Evolutionary conservation across 2,329 filamentous ascomycete genomes (phyloP).

Genomic region (Fusarium chuoi): DNA sequence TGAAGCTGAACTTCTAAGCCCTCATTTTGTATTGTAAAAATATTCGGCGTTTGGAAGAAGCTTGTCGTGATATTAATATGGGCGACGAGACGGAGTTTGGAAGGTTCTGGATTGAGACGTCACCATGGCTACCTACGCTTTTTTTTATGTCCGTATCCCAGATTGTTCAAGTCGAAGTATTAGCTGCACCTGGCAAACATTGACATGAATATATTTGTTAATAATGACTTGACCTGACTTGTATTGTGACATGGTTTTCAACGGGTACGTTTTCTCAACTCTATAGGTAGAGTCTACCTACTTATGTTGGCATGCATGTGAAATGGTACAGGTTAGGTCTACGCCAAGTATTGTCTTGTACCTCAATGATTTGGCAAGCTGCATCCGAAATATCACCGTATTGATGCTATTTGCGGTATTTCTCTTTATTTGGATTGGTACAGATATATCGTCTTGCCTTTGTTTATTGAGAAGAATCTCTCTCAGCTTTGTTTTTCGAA

Average conservation of each 20-base stretch:
- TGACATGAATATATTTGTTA: conserved; percentile 3
- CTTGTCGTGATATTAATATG: background rate
- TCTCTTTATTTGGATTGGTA: background rate
- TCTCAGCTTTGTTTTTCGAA: background rate
- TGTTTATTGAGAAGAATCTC: background rate
- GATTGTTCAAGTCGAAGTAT: background rate
- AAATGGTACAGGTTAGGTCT: conserved; percentile 5
- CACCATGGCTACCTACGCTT: background rate
- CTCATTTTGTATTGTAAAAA: conserved; percentile 19
- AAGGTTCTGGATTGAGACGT: background rate
- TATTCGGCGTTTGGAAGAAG: conserved; percentile 31
- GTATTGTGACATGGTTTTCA: background rate
- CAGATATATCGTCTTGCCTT: background rate
- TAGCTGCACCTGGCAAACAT: background rate
- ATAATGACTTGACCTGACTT: background rate
- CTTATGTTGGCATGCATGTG: background rate
- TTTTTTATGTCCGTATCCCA: background rate
- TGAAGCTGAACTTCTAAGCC: conserved; percentile 56
- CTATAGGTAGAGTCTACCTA: too few species aligned
- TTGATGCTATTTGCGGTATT: background rate
- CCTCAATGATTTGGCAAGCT: background rate
- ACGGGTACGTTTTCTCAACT: background rate
- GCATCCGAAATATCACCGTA: background rate
- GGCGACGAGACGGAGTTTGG: conserved; percentile 26
- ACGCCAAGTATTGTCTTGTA: background rate